These are phyloP conservation scores for Heliosperma pusillum DNA, from an alignment of 148 eudicot genomes.

Conservation along the genomic window DNA sequence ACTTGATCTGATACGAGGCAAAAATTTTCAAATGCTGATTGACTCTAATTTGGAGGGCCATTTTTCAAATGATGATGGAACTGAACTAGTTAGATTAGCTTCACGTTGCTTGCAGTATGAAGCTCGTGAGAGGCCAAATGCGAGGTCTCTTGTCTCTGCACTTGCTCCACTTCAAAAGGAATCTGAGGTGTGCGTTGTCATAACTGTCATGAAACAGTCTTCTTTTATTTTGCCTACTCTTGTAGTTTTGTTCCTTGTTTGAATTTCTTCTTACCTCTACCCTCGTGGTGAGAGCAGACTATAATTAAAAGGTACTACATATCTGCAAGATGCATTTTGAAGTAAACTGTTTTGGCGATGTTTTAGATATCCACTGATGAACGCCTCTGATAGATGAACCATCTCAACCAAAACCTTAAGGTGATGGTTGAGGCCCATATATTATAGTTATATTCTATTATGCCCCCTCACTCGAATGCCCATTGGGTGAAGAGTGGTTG, in stretches of 20 bases:
- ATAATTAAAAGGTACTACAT: neutral
- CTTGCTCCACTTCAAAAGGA: conserved; percentile 74
- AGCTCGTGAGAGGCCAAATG: conserved; percentile 84
- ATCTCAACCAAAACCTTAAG: too few species aligned
- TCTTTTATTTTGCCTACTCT: too few species aligned
- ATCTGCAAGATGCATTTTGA: neutral
- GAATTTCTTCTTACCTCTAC: too few species aligned
- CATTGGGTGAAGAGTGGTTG: too few species aligned
- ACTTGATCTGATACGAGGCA: conserved; percentile 78
- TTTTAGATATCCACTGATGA: too few species aligned
- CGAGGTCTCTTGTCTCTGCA: conserved; percentile 57
- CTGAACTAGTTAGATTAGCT: conserved; percentile 72
- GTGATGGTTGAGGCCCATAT: too few species aligned
- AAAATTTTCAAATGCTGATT: conserved; percentile 63
- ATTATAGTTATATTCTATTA: too few species aligned
- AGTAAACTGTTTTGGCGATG: too few species aligned
- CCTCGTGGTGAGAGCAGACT: neutral
- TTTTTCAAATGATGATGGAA: conserved; percentile 77
- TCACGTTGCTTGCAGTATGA: conserved; percentile 88
- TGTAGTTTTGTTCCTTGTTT: too few species aligned
- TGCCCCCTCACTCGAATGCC: too few species aligned
- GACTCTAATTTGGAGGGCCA: conserved; percentile 86
- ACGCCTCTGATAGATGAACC: too few species aligned
- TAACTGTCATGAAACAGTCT: neutral
- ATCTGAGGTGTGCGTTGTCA: conserved; percentile 45